Percentiles rank a stretch among this genome's conserved stretches.
Evolutionary conservation across 331 rosid species (phyloP).

Genomic region (Dryas integrifolia): DNA sequence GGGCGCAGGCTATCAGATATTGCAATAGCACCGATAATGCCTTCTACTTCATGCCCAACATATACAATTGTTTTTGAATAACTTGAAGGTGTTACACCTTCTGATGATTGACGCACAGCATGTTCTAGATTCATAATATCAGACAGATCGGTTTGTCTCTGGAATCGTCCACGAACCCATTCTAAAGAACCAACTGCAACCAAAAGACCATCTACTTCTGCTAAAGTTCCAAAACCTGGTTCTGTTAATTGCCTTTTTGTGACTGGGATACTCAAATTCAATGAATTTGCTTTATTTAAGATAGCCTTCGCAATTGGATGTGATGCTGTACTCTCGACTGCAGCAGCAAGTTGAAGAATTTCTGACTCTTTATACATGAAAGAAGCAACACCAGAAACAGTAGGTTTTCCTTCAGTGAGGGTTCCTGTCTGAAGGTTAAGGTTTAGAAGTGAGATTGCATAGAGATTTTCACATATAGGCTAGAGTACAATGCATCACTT

Average conservation of each 20-base stretch:
- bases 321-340: constrained; percentile 95
- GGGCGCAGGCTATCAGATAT: constrained; percentile 81
- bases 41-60: constrained; percentile 94
- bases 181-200: constrained; percentile 78
- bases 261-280: constrained; percentile 67
- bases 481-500: constrained; percentile 2
- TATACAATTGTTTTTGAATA: constrained; percentile 82
- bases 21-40: constrained; percentile 82
- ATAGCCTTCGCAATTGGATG: constrained; percentile 97
- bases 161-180: constrained; percentile 78
- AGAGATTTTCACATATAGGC: constrained; percentile 1
- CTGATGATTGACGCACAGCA: constrained; percentile 46
- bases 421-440: constrained; percentile 85
- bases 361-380: constrained; percentile 57
- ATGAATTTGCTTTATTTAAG: constrained; percentile 66
- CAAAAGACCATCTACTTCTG: constrained; percentile 75
- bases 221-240: constrained; percentile 93
- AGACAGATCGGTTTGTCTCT: constrained; percentile 38
- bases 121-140: constrained; percentile 55
- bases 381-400: constrained; percentile 69
- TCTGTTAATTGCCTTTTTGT: constrained; percentile 76
- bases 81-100: constrained; percentile 46
- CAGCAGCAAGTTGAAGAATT: constrained; percentile 87
- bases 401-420: constrained; percentile 92
- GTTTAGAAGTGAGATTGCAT: constrained; percentile 30